Evolutionary conservation across 2,329 filamentous ascomycete species (phyloP), one percentile per base, ranked within the genome.

Genomic region (Cladosporium sp.): DNA sequence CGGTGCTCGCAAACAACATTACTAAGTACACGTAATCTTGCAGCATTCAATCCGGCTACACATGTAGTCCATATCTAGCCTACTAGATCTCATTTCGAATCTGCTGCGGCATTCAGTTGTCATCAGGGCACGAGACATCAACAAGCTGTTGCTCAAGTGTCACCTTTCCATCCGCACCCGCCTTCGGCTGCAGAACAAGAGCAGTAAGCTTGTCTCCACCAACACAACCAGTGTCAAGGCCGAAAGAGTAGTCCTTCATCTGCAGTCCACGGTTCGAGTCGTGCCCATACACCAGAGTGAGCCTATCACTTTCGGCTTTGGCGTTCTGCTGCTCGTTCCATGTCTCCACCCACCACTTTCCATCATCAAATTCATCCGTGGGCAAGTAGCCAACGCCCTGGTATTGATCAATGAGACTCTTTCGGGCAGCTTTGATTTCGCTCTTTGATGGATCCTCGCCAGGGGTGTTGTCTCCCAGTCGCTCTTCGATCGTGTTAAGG

Each of bases 161-260:
- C n/a, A 37, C 8, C 15, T 25, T 8, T 4, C 34, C 47, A 6
- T 40, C 35, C 9, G 17, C n/a, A 6, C 19, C 40, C 9, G 45
- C 12, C 19, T 24, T 47, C 2, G 34, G 40, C 15, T 55, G 25
- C 40, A 55, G 22, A 12, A 55, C 52, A 3, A 55, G 52, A 20
- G 54, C 54, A 28, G 54, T 57, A 24, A 57, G 25, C 12, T 36
- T 42, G 13, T 35, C 25, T 15, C 54, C 54, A 13, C 40, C 19
- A 24, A 57, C 54, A 44, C 54, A 57, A 12, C 45, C 25, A 25
- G 36, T 42, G 37, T 57, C 54, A 22, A 57, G 54, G 17, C 54
- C 54, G 25, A 50, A 42, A 12, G 54, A 50, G 7, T 35, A 57
- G 13, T 44, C 47, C 15, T 44, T 42, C 45, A 50, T 34, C 36